Evolutionary conservation across 2,329 filamentous ascomycete genomes (phyloP), one percentile per base, ranked within the genome.

Genomic region (Claviceps monticola): DNA sequence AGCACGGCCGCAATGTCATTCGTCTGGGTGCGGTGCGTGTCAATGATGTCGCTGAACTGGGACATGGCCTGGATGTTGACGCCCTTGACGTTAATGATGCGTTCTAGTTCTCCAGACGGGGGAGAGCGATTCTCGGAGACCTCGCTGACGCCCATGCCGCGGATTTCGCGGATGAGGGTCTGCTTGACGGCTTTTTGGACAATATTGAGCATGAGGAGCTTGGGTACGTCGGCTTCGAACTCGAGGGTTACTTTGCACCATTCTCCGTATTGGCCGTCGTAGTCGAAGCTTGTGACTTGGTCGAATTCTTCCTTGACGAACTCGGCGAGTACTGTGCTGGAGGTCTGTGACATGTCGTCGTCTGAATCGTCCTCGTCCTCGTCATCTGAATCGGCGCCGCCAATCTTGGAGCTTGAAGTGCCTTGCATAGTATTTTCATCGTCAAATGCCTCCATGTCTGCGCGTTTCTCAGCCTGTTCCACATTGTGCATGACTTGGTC

Each of bases 11-110:
- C 83, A 57, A 97, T 90, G 60, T 95, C 91, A 72, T 98, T 98
- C 57, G 91, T 96, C 68, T 86, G 82, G 61, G 95, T 83, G 51
- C 78, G 80, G 70, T 95, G 82, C 1, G 88, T 86, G 68, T 96
- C 83, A 70, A 97, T 86, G 65, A 86, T 82, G 62, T 93, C 80
- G 60, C 84, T 79, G 66, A 88, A 93, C 55, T 86, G 82, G 65
- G 93, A 89, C 85, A 98, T 95, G 26, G 90, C 90, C 57, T 79
- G 75, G 43, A 98, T 74, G 68, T 97, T 98, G 60, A 90, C 84
- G 54, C 93, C 93, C 26, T 84, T 80, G 1, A 88, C 91, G 60
- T 88, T 78, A 51, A 96, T 80, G 44, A 82, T 74, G 54, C 79
- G 71, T 42, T 66, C 45, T 21, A 39, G 21, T 14, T 44, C 65